These are phyloP conservation scores for Apiotrichum akiyoshidainum DNA, from an alignment of 1,284 basidiomycete species.

Conservation along the genomic window DNA sequence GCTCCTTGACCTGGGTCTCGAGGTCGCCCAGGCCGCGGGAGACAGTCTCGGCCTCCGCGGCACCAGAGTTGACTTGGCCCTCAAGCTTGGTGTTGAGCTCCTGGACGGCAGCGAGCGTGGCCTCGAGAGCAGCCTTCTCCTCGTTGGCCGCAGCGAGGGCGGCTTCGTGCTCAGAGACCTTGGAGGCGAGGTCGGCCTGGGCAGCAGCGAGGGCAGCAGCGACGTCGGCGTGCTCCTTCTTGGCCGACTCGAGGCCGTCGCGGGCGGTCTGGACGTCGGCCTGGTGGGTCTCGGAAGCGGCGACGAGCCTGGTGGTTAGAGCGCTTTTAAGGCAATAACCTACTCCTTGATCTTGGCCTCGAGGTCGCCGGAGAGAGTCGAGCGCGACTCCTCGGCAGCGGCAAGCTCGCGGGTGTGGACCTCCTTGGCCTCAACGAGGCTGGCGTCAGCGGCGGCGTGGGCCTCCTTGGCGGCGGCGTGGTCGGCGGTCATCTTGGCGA, in stretches of 20 bases:
- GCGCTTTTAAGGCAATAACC: neutral
- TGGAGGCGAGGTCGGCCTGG: constrained; percentile 16
- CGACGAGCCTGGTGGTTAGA: constrained; percentile 11
- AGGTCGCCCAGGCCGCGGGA: constrained; percentile 13
- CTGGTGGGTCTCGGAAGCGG: constrained; percentile 21
- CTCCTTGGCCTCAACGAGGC: constrained; percentile 16
- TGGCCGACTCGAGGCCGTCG: constrained; percentile 9
- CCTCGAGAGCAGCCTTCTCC: constrained; percentile 19
- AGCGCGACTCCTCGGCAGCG: constrained; percentile 7
- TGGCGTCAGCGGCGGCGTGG: constrained; percentile 9
- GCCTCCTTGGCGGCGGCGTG: constrained; percentile 9
- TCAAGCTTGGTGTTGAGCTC: constrained; percentile 22
- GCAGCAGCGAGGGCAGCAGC: constrained; percentile 11
- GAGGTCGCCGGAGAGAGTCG: constrained; percentile 5
- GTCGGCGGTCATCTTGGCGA: constrained; percentile 13
- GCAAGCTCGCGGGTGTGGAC: constrained; percentile 12
- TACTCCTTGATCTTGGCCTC: constrained; percentile 20
- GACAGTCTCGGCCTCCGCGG: constrained; percentile 30
- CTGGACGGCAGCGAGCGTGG: constrained; percentile 24
- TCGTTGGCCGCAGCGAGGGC: constrained; percentile 7
- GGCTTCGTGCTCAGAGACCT: constrained; percentile 16
- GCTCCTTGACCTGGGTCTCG: constrained; percentile 23
- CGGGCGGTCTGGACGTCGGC: constrained; percentile 15
- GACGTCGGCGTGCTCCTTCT: constrained; percentile 9
- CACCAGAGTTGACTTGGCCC: constrained; percentile 24